A percentile compares a stretch with the other conserved stretches of the same genome.
These are phyloP conservation scores for Sporisorium reilianum DNA, from an alignment of 1,284 basidiomycete species.

Conservation along the genomic window DNA sequence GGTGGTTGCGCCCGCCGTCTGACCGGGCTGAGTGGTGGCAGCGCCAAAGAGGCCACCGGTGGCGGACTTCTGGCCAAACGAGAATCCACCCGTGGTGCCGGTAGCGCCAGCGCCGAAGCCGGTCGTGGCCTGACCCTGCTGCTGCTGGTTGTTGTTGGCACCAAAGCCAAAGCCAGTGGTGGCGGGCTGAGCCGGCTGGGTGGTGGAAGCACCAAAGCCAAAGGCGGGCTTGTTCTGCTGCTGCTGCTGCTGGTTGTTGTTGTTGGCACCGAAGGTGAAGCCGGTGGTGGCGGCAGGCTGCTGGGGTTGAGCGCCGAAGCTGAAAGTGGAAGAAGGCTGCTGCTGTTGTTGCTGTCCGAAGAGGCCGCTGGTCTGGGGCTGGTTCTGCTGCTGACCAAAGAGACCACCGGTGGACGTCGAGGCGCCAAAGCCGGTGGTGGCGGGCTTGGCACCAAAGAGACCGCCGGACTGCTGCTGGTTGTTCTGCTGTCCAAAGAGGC, in stretches of 20 bases:
- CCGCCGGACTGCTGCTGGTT: constrained; percentile 68
- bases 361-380: constrained; percentile 60
- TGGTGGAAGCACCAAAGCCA: constrained; percentile 52
- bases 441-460: constrained; percentile 68
- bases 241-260: constrained; percentile 47
- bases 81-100: constrained; percentile 45
- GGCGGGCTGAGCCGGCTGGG: constrained; percentile 39
- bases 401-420: constrained; percentile 59
- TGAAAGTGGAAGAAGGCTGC: constrained; percentile 48
- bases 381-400: constrained; percentile 62
- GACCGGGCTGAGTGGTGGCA: constrained; percentile 46
- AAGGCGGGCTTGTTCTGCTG: constrained; percentile 56
- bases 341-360: constrained; percentile 63
- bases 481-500: constrained; percentile 68
- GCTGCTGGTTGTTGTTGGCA: constrained; percentile 41
- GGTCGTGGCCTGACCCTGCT: constrained; percentile 26
- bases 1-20: constrained; percentile 49
- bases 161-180: constrained; percentile 54
- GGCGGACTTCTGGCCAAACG: constrained; percentile 56
- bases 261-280: constrained; percentile 55
- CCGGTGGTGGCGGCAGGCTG: constrained; percentile 55
- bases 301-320: constrained; percentile 66
- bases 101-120: constrained; percentile 49
- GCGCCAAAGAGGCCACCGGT: constrained; percentile 74
- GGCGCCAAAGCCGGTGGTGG: constrained; percentile 51